These are phyloP conservation scores for Baorangia bicolor DNA, from an alignment of 768 basidiomycete genomes.

Conservation along the genomic window DNA sequence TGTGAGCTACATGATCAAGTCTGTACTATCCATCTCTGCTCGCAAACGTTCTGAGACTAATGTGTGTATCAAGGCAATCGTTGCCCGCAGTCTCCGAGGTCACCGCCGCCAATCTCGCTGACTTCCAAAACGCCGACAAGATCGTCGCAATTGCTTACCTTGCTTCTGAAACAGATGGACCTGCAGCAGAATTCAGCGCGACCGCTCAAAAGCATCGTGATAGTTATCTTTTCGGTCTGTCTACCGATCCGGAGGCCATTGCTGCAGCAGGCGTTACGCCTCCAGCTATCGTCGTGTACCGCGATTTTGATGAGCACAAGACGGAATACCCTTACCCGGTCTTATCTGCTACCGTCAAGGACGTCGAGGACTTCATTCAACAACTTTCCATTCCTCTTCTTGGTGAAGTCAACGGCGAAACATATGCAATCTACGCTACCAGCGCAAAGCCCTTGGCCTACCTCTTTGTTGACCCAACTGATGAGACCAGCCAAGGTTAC, in stretches of 20 bases:
- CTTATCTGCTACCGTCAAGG: constrained; percentile 51
- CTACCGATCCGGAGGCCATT: constrained; percentile 68
- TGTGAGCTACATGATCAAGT: constrained; percentile 96
- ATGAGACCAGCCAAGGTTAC: constrained; percentile 59
- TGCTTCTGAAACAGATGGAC: constrained; percentile 65
- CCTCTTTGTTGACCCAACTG: constrained; percentile 84
- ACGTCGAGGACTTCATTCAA: constrained; percentile 75
- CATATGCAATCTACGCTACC: constrained; percentile 81
- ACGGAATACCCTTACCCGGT: constrained; percentile 64
- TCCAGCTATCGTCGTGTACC: constrained; percentile 90
- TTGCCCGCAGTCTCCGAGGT: constrained; percentile 90
- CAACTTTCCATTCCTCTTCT: constrained; percentile 85
- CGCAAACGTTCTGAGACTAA: constrained; percentile 1
- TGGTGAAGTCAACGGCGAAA: constrained; percentile 92
- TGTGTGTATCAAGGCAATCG: constrained; percentile 60
- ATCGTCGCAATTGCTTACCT: constrained; percentile 88
- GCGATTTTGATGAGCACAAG: constrained; percentile 83
- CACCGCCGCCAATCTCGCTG: constrained; percentile 69
- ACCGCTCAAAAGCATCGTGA: constrained; percentile 89
- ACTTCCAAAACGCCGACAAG: constrained; percentile 88
- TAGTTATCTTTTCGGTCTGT: constrained; percentile 87
- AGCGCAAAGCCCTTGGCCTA: constrained; percentile 90
- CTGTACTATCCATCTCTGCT: constrained; percentile 24
- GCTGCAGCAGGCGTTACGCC: constrained; percentile 70
- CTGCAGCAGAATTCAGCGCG: constrained; percentile 70